Evolutionary conservation across 768 basidiomycete species (phyloP).

Genomic region (Hydnum rufescens): DNA sequence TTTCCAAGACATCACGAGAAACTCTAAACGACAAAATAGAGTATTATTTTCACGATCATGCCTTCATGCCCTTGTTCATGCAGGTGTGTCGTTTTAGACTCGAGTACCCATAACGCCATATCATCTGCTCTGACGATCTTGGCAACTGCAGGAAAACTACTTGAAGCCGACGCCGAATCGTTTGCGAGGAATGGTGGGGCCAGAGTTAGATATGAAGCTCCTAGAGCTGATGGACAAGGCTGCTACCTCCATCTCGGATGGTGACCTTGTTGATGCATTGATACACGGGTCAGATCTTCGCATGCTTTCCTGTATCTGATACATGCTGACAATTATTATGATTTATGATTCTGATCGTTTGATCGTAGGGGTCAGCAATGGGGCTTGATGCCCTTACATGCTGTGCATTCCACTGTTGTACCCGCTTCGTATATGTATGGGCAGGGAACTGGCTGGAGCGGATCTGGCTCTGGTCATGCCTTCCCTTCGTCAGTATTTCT

Average conservation of each 20-base stretch:
- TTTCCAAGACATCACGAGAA: conserved; percentile 61
- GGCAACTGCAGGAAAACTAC: conserved; percentile 99
- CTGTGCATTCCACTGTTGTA: conserved; percentile 70
- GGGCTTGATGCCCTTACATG: conserved; percentile 86
- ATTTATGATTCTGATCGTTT: conserved; percentile 3
- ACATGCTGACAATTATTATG: no score
- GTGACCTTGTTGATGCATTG: conserved; percentile 78
- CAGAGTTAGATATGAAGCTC: conserved; percentile 45
- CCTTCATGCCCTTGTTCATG: conserved; percentile 86
- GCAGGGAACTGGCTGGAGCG: conserved; percentile 39
- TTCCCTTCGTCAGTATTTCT: conserved; percentile 59
- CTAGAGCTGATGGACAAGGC: conserved; percentile 72
- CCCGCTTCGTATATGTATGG: conserved; percentile 80
- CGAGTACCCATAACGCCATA: neutral
- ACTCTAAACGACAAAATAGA: conserved; percentile 86
- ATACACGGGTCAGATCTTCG: conserved; percentile 60
- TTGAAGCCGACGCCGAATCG: conserved; percentile 59
- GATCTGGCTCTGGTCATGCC: conserved; percentile 35
- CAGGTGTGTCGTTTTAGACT: conserved; percentile 33
- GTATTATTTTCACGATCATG: conserved; percentile 88
- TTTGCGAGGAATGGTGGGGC: conserved; percentile 36
- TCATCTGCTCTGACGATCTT: neutral
- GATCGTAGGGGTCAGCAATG: conserved; percentile 70
- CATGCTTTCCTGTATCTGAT: neutral
- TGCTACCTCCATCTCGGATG: conserved; percentile 83